A percentile compares a stretch with the other conserved stretches of the same genome.
Conservation (phyloP, 2,329 filamentous ascomycete species). For the Aspergillus aculeatinus region DNA sequence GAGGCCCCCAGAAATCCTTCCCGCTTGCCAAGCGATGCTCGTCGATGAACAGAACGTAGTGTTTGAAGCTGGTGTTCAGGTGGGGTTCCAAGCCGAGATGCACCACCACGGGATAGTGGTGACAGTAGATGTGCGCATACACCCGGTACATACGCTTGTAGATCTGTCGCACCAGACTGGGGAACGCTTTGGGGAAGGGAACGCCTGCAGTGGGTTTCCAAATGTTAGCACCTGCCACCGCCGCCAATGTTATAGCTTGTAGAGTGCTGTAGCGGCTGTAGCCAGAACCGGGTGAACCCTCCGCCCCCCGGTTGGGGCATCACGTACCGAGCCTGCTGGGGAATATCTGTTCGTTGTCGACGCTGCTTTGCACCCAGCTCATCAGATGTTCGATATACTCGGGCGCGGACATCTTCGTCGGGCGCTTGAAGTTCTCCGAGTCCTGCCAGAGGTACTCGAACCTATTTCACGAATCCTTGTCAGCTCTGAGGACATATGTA, state of each 20-base stretch:
- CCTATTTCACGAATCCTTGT: conserved; percentile 44
- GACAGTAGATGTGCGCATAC: conserved; percentile 99
- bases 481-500: conserved; percentile 11
- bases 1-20: conserved; percentile 94
- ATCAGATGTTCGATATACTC: conserved; percentile 98
- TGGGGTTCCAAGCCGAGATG: conserved; percentile 95
- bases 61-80: conserved; percentile 98
- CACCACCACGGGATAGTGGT: conserved; percentile 96
- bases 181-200: conserved; percentile 91
- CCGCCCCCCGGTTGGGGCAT: background rate
- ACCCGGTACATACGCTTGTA: conserved; percentile 99
- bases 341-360: conserved; percentile 93
- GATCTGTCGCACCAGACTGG: conserved; percentile 83
- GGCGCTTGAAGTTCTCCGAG: conserved; percentile 86
- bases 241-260: background rate
- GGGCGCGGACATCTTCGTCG: conserved; percentile 96
- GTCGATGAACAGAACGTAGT: conserved; percentile 97
- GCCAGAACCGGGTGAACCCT: too few species aligned
- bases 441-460: conserved; percentile 99
- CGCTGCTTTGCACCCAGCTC: conserved; percentile 91
- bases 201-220: conserved; percentile 58
- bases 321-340: conserved; percentile 80
- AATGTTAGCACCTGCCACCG: background rate
- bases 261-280: too few species aligned
- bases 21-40: conserved; percentile 90